These are phyloP conservation scores for Ceratocystiopsis brevicomis DNA, from an alignment of 2,329 filamentous ascomycete species.

Conservation along the genomic window DNA sequence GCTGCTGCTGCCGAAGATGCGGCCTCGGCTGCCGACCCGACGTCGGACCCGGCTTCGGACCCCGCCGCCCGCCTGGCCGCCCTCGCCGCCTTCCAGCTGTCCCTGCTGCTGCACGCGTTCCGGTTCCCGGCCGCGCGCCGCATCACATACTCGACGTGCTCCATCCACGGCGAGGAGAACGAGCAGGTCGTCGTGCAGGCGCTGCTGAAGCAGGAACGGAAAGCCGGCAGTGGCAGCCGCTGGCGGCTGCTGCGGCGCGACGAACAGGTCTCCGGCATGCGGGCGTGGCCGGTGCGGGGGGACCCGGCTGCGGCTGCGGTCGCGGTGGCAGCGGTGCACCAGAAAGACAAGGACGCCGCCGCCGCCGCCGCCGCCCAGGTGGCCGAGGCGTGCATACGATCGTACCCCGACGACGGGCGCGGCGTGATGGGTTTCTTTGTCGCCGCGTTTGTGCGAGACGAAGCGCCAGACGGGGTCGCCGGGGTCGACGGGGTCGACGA, in stretches of 20 bases:
- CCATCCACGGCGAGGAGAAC: constrained; percentile 72
- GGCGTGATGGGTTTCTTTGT: constrained; percentile 95
- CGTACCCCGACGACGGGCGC: constrained; percentile 60
- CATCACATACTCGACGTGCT: constrained; percentile 90
- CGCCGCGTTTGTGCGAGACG: constrained; percentile 57
- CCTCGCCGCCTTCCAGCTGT: constrained; percentile 64
- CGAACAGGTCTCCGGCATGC: constrained; percentile 60
- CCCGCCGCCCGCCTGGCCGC: constrained; percentile 47
- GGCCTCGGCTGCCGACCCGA: constrained; percentile 37
- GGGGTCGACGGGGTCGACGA: no score
- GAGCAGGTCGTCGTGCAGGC: constrained; percentile 64
- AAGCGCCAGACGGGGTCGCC: not conserved
- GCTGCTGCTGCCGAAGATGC: constrained; percentile 19
- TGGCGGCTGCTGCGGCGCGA: constrained; percentile 61
- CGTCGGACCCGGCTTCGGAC: constrained; percentile 34
- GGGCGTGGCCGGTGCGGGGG: constrained; percentile 53
- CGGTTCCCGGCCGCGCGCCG: constrained; percentile 54
- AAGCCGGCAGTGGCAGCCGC: constrained; percentile 24
- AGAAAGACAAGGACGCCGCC: not conserved
- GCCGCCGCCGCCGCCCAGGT: constrained; percentile 19
- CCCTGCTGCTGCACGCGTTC: constrained; percentile 69
- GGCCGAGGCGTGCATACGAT: constrained; percentile 61
- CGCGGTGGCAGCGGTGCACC: not conserved
- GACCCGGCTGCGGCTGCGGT: constrained; percentile 12
- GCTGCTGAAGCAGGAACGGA: constrained; percentile 34